phyloP scores from a whole-genome alignment of 2,329 filamentous ascomycete species.

The Colletotrichum liaoningense region DNA sequence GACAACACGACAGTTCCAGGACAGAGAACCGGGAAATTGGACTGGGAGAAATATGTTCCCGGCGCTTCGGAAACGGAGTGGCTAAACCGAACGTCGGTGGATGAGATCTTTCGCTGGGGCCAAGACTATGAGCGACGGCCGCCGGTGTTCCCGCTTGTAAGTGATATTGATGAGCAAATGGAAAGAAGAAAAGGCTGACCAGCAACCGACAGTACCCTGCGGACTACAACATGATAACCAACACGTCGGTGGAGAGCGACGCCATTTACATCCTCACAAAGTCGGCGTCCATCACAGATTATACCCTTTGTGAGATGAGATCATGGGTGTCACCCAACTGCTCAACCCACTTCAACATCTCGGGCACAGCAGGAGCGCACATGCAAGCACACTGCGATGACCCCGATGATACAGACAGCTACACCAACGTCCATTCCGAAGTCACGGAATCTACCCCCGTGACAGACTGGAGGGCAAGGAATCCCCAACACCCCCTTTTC shows the following conservation, averaged over 20 bases:
- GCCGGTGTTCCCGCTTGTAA: constrained; percentile 62
- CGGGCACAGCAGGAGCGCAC: constrained; percentile 66
- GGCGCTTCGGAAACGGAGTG: constrained; percentile 47
- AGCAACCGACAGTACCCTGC: constrained; percentile 58
- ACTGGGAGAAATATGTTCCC: constrained; percentile 55
- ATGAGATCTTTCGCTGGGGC: constrained; percentile 79
- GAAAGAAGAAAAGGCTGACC: background rate
- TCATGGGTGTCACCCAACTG: constrained; percentile 74
- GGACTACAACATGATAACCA: constrained; percentile 75
- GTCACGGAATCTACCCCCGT: constrained; percentile 47
- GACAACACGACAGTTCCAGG: constrained; percentile 46
- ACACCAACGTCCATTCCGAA: constrained; percentile 55
- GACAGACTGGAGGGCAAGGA: constrained; percentile 61
- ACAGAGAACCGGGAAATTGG: constrained; percentile 46
- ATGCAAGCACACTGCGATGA: constrained; percentile 74
- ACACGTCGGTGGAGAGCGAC: constrained; percentile 58
- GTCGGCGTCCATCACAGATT: constrained; percentile 53
- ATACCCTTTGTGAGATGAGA: constrained; percentile 75
- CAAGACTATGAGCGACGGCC: constrained; percentile 60
- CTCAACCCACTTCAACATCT: constrained; percentile 70
- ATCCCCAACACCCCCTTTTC: background rate
- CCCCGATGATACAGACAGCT: constrained; percentile 63
- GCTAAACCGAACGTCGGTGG: constrained; percentile 69
- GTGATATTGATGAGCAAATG: constrained; percentile 34
- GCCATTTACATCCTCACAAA: constrained; percentile 76